Conservation (phyloP, 2,329 filamentous ascomycete species). For the Myotisia sp. region DNA sequence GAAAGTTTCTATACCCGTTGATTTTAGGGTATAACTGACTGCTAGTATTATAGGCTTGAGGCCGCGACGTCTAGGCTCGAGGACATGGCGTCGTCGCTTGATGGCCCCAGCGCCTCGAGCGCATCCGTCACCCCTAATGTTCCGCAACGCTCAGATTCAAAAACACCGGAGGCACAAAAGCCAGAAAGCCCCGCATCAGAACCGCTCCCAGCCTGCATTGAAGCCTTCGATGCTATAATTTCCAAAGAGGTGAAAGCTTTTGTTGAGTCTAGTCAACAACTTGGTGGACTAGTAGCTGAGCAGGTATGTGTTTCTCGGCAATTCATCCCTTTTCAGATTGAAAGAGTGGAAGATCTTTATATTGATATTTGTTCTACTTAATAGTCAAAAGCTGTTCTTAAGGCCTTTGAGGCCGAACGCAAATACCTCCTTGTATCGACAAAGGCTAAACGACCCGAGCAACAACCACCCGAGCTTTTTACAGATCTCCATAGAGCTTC, state of each 20-base stretch:
- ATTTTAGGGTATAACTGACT: background rate
- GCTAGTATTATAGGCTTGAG: constrained; percentile 56
- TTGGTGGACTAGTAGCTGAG: constrained; percentile 65
- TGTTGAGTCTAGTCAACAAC: constrained; percentile 58
- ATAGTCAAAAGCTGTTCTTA: constrained; percentile 42
- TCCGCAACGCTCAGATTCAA: background rate
- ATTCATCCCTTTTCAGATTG: constrained; percentile 5
- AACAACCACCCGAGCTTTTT: constrained; percentile 58
- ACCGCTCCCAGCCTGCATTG: constrained; percentile 58
- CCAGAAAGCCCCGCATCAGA: constrained; percentile 39
- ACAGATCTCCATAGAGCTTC: constrained; percentile 77
- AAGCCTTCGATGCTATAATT: constrained; percentile 76
- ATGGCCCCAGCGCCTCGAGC: constrained; percentile 19
- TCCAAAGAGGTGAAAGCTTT: constrained; percentile 60
- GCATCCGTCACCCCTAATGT: constrained; percentile 16
- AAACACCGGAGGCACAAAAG: constrained; percentile 17
- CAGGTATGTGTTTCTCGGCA: constrained; percentile 55
- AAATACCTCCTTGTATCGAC: constrained; percentile 77
- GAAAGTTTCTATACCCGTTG: no score
- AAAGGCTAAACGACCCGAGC: constrained; percentile 82
- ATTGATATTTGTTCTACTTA: background rate
- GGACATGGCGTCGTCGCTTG: constrained; percentile 72
- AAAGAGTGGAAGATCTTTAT: background rate
- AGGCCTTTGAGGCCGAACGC: constrained; percentile 70
- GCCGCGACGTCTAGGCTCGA: constrained; percentile 91